Base-by-base conservation (phyloP, 1,284 basidiomycete species). In the Meripilus lineatus region DNA sequence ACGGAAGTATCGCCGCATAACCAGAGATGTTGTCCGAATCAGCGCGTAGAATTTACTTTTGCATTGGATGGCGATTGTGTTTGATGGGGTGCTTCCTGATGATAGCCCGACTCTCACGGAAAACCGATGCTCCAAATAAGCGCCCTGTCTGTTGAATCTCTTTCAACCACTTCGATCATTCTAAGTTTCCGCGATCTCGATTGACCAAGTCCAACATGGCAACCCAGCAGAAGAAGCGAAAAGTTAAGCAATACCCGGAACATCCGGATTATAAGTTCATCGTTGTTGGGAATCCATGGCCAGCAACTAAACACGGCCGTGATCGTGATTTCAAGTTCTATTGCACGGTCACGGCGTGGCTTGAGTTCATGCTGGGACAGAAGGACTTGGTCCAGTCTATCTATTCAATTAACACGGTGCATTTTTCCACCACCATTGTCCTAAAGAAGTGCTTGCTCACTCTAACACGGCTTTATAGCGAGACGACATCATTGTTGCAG, bases 281-380 rank as follows among this genome's bases (percentile, higher is more conserved):
- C 34, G 58, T 61, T n/a, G 54, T 63, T 40, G 52, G 56, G 26
- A 51, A 57, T 42, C 61, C 61, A 8, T 63, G 59, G 58, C 59
- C 59, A 7, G 57, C 54, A 2, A 39, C 50, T 42, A 44, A 39
- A 41, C 34, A 36, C 4, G 55, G 55, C 41, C 52, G 50, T 45
- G 48, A 33, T 8, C 50, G 57, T 30, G 46, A 46, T 14, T n/a
- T 40, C 14, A 28, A 21, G 24, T 60, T 49, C 44, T 60, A 40
- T 42, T 51, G 58, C 38, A 36, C 28, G 21, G 47, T 63, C 14
- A 53, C 52, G 18, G 48, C 56, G 15, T 63, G 61, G 61, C 47
- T 63, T 20, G 51, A 45, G 24, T 59, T 51, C 50, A 60, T 60
- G 55, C 37, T 56, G 2, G 49, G 45, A 36, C 57, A 58, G 48